Base-by-base conservation (phyloP, 2,329 filamentous ascomycete genomes). In the Cordyceps sp. region DNA sequence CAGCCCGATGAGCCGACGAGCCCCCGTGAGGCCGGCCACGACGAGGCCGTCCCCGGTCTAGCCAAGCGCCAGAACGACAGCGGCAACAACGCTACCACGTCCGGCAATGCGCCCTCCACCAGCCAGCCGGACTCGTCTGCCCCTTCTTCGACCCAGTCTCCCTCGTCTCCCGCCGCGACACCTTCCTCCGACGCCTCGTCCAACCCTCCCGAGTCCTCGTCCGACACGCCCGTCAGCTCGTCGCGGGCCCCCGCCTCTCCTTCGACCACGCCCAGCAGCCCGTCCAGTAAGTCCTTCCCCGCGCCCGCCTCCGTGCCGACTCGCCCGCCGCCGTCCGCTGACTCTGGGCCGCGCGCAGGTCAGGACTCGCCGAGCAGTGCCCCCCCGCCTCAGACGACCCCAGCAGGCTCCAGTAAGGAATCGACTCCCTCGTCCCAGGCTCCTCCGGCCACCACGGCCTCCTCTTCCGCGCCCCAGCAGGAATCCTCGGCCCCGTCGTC, bases 1-100 rank as follows among this genome's bases (percentile, higher is more conserved):
- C n/a, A n/a, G n/a, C n/a, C n/a, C n/a, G n/a, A n/a, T n/a, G n/a
- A n/a, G n/a, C n/a, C n/a, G n/a, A n/a, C n/a, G n/a, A n/a, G n/a
- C n/a, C n/a, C n/a, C n/a, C n/a, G n/a, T n/a, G n/a, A n/a, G n/a
- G n/a, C n/a, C n/a, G n/a, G n/a, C n/a, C n/a, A n/a, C n/a, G n/a
- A n/a, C n/a, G n/a, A n/a, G 9, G 67, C 69, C 36, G 58, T 82
- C 39, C 62, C 78, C 34, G 67, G 72, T 35, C 55, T 84, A 35
- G 78, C 70, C 24, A 73, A 71, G 52, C 67, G 77, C 39, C 68
- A 57, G 39, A 47, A 74, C 39, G 50, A 57, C 33, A 45, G 38
- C 27, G 46, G 46, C 21, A 55, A 50, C 32, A 52, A 47, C n/a
- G 14, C 20, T 15, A 35, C 35, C 10, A 29, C 35, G n/a, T 15